Base-by-base conservation (phyloP, 768 basidiomycete species). In the Omphalotus guepiniiformis region DNA sequence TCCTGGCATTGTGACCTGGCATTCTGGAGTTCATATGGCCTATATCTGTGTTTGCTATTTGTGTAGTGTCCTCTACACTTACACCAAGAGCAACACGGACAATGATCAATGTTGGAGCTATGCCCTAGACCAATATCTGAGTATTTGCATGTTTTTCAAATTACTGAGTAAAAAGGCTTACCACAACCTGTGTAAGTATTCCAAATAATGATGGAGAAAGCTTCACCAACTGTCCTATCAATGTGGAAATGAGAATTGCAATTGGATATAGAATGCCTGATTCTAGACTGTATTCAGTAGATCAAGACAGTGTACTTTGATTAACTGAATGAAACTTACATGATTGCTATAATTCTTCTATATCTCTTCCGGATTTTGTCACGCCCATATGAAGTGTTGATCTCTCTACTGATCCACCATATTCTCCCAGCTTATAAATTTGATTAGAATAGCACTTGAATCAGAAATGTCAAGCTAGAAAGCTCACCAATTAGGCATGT, bases 401-500 rank as follows among this genome's bases (percentile, higher is more conserved):
- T 27, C 41, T 28, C n/a, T 27, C 41, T 25, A 42, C 26, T 28
- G 11, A 42, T 42, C 41, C 41, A 42, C 41, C 41, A 42, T 6
- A 42, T 28, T 27, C 26, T 42, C 23, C 41, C 41, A 42, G 41
- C 41, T 42, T 16, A 25, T 13, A 25, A 26, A 12, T 18, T 16
- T 28, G 35, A 6, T 6, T 37, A 15, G 35, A 7, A 37, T 37
- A 37, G 15, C 6, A 37, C 5, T 6, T 6, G n/a, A 6, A n/a
- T 16, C 7, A 6, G 15, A 37, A 37, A 15, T 37, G n/a, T 16
- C n/a, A n/a, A n/a, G 6, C 21, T 6, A 15, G 5, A 19, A 5
- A 6, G 21, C 35, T 37, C 35, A 37, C 41, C 41, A n/a, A 42
- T 42, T 15, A 42, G 41, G 18, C 41, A n/a, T n/a, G 41, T 42